Evolutionary conservation across 805 yeast species (phyloP).

Genomic region (Starmera dryadoides): DNA sequence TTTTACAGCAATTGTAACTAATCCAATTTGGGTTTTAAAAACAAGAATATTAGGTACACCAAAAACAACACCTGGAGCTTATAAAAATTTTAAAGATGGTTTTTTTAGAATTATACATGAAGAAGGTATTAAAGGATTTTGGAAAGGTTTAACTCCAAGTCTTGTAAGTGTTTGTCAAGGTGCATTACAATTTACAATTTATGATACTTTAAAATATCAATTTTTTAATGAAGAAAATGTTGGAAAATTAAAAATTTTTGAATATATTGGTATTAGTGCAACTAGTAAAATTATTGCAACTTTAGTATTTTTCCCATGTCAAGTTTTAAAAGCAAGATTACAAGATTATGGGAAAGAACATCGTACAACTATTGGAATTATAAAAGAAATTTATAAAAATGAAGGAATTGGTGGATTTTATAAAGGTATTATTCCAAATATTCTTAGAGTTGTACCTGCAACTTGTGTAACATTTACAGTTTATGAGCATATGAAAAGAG

Average conservation of each 20-base stretch:
- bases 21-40: conserved; percentile 94
- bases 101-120: conserved; percentile 33
- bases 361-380: conserved; percentile 20
- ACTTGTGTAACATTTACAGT: conserved; percentile 85
- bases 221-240: conserved; percentile 14
- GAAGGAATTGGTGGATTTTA: conserved; percentile 71
- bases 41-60: conserved; percentile 55
- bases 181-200: conserved; percentile 78
- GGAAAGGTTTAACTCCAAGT: conserved; percentile 72
- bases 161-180: conserved; percentile 83
- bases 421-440: conserved; percentile 73
- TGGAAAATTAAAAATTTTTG: conserved; percentile 35
- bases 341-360: conserved; percentile 38
- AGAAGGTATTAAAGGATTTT: conserved; percentile 59
- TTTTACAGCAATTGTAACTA: conserved; percentile 68
- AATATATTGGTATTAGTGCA: conserved; percentile 63
- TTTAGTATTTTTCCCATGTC: conserved; percentile 71
- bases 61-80: conserved; percentile 38
- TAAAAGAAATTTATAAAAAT: conserved; percentile 29
- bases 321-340: conserved; percentile 69
- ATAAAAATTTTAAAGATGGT: conserved; percentile 53
- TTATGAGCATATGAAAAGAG: conserved; percentile 55
- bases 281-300: conserved; percentile 64
- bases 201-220: conserved; percentile 63
- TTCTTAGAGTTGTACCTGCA: conserved; percentile 83